These are phyloP conservation scores for Allium fistulosum DNA, from an alignment of 106 monocot genomes.

Conservation along the genomic window DNA sequence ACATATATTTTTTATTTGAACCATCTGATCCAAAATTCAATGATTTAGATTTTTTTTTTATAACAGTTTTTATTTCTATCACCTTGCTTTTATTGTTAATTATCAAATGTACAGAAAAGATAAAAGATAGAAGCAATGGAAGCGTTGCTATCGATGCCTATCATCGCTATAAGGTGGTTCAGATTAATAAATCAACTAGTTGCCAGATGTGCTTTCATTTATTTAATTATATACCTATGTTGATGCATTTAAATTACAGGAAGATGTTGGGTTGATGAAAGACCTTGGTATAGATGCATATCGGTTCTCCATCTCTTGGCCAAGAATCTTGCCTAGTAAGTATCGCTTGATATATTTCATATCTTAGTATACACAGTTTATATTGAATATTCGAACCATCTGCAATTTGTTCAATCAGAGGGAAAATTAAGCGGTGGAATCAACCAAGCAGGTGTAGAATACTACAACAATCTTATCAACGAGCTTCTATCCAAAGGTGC, in stretches of 20 bases:
- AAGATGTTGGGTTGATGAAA: conserved; percentile 43
- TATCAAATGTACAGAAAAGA: conserved; percentile 7
- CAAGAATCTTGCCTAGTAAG: conserved; percentile 19
- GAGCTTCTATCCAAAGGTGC: conserved; percentile 9
- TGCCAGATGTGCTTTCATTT: neutral
- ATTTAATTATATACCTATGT: neutral
- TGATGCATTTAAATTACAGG: neutral
- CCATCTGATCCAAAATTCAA: too few species aligned
- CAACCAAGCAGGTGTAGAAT: conserved; percentile 4
- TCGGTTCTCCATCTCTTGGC: conserved; percentile 15
- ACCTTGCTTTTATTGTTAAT: too few species aligned
- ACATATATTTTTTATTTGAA: too few species aligned
- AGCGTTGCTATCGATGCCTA: conserved; percentile 13
- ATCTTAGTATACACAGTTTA: neutral
- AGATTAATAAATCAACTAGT: neutral
- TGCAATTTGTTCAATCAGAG: neutral
- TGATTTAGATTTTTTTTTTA: too few species aligned
- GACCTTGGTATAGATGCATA: conserved; percentile 19
- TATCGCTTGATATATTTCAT: neutral
- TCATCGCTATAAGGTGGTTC: conserved; percentile 29
- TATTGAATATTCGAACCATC: neutral
- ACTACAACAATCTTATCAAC: conserved; percentile 8
- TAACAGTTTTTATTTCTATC: too few species aligned
- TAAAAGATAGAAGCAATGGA: conserved; percentile 20
- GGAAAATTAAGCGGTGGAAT: conserved; percentile 11